Conservation (phyloP, 1,284 basidiomycete species). For the Ceratobasidium sp. region DNA sequence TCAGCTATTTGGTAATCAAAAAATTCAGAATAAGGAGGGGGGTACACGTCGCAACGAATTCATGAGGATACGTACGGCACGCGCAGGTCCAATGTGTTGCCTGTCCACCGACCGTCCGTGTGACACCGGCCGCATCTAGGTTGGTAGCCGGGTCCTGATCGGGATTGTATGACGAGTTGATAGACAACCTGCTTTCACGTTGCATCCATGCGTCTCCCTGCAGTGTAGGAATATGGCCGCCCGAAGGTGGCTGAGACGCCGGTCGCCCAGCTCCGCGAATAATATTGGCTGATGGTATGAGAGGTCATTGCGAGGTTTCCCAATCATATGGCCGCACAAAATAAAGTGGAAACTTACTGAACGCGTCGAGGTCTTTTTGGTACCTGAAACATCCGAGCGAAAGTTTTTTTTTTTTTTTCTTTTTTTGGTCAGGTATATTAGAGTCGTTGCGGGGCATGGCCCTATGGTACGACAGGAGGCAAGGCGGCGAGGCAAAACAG, state of each 20-base stretch:
- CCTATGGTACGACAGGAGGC: too few species aligned
- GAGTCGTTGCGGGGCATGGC: too few species aligned
- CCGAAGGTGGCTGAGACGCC: slow-evolving; percentile 11
- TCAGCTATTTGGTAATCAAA: slow-evolving; percentile 8
- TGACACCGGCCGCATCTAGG: slow-evolving; percentile 20
- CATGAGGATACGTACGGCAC: slow-evolving; percentile 24
- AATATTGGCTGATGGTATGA: not conserved
- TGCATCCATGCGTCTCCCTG: slow-evolving; percentile 33
- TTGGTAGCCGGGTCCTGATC: slow-evolving; percentile 32
- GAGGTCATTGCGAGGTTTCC: too few species aligned
- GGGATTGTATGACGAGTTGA: slow-evolving; percentile 31
- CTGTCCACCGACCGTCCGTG: slow-evolving; percentile 43
- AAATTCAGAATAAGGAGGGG: not conserved
- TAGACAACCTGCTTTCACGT: not conserved
- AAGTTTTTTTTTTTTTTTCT: too few species aligned
- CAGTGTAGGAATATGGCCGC: slow-evolving; percentile 1
- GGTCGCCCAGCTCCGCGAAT: slow-evolving; percentile 17
- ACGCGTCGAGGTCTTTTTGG: slow-evolving; percentile 33
- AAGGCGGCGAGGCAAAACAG: too few species aligned
- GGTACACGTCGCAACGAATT: not conserved
- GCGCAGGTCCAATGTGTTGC: slow-evolving; percentile 42
- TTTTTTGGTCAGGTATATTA: too few species aligned
- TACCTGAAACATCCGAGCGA: slow-evolving; percentile 11
- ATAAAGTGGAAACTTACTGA: not conserved
- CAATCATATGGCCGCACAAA: not conserved